phyloP scores from a whole-genome alignment of 768 basidiomycete genomes.

The Fomitopsis serialis region DNA sequence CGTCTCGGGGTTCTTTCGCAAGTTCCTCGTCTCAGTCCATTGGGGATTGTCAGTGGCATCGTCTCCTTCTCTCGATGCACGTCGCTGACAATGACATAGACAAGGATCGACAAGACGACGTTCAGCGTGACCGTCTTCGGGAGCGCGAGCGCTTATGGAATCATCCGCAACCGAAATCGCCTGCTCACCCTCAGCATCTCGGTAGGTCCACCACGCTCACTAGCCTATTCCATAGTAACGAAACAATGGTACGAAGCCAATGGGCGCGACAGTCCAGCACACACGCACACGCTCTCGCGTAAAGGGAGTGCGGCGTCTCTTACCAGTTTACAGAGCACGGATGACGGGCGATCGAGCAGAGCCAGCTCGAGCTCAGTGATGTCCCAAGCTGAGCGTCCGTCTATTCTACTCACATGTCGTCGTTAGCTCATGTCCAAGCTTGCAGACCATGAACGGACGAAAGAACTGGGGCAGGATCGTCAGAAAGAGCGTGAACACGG shows the following conservation, averaged over 20 bases:
- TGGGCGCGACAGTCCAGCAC: constrained; percentile 12
- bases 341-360: constrained; percentile 35
- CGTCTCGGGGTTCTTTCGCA: constrained; percentile 12
- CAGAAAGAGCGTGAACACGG: constrained; percentile 45
- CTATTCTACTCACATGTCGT: constrained; percentile 1
- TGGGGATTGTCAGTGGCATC: constrained; percentile 17
- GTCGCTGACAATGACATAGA: constrained; percentile 10
- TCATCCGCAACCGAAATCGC: constrained; percentile 13
- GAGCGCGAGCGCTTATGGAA: constrained; percentile 50
- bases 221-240: constrained; percentile 7
- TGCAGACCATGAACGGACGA: constrained; percentile 40
- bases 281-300: constrained; percentile 13
- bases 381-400: constrained; percentile 52
- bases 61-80: background rate
- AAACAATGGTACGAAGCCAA: background rate
- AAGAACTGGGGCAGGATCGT: constrained; percentile 38
- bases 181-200: constrained; percentile 5
- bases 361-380: constrained; percentile 37
- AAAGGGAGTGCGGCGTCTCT: constrained; percentile 37
- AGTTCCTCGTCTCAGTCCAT: constrained; percentile 16
- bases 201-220: background rate
- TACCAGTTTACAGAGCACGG: constrained; percentile 35
- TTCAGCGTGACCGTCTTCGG: constrained; percentile 25
- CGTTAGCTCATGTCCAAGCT: background rate
- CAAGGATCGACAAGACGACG: constrained; percentile 23